Conservation (phyloP, 2,329 filamentous ascomycete genomes). For the Clonostachys byssicola region DNA sequence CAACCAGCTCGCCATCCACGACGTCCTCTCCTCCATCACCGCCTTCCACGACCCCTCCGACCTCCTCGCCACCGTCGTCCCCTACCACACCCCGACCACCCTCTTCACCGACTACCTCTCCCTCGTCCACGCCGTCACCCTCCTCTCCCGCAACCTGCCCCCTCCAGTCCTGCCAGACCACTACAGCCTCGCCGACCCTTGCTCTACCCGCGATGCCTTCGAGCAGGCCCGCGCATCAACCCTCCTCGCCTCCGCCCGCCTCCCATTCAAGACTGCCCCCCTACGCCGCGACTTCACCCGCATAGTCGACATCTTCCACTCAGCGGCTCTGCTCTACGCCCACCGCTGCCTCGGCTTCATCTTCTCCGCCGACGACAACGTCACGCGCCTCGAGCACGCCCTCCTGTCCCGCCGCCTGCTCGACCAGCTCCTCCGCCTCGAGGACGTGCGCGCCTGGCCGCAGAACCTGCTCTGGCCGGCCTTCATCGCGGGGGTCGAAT, state of each 20-base stretch:
- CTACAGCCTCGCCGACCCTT: not conserved
- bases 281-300: not conserved
- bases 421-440: not conserved
- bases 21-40: slow-evolving; percentile 7
- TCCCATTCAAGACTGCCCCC: not conserved
- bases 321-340: not conserved
- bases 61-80: no score
- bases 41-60: not conserved
- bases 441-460: not conserved
- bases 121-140: not conserved
- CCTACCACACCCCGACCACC: no score
- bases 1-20: slow-evolving; percentile 6
- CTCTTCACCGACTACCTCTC: not conserved
- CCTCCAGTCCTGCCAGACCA: not conserved
- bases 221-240: not conserved
- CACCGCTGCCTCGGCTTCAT: not conserved
- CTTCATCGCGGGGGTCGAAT: not conserved
- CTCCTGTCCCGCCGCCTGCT: no score
- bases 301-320: not conserved
- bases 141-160: not conserved
- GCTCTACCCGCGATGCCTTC: not conserved
- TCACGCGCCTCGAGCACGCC: not conserved
- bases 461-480: not conserved
- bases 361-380: not conserved
- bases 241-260: not conserved